Percentiles rank a stretch among this genome's conserved stretches.
phyloP scores from a whole-genome alignment of 139 green algal species.

The Spirogloea muscicola region DNA sequence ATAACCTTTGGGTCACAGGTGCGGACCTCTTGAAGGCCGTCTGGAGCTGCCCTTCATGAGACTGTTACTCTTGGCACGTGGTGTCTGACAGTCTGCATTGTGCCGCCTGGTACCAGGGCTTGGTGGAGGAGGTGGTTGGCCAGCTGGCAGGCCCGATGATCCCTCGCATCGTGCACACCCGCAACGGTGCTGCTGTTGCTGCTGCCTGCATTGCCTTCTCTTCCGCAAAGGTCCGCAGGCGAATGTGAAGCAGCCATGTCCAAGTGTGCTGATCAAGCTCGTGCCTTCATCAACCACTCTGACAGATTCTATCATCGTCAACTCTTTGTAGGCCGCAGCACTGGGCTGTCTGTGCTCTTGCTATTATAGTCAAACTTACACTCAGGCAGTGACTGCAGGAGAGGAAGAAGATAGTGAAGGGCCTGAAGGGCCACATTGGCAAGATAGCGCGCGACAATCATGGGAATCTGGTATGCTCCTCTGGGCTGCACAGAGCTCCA shows the following conservation, averaged over 20 bases:
- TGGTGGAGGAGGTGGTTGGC: conserved; percentile 38
- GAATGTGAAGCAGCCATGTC: too few species aligned
- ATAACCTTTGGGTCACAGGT: too few species aligned
- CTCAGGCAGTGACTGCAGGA: conserved; percentile 19
- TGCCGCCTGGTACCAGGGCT: conserved; percentile 16
- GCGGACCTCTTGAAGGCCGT: too few species aligned
- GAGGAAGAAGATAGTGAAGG: conserved; percentile 53
- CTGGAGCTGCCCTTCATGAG: too few species aligned
- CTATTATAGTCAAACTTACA: too few species aligned
- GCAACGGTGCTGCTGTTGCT: conserved; percentile 31
- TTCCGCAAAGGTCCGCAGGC: conserved; percentile 37
- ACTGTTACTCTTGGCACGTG: too few species aligned
- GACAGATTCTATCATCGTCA: too few species aligned
- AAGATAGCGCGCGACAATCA: conserved; percentile 42
- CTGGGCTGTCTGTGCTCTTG: too few species aligned
- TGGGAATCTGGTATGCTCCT: conserved; percentile 37
- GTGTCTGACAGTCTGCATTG: not conserved
- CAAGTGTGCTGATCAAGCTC: too few species aligned
- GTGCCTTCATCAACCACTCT: too few species aligned
- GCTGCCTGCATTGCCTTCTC: not conserved
- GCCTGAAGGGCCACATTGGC: conserved; percentile 47
- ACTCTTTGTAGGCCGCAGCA: too few species aligned
- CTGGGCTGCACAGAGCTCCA: too few species aligned
- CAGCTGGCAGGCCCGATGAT: conserved; percentile 43
- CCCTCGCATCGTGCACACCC: conserved; percentile 56